phyloP scores from a whole-genome alignment of 257 asterid species.

The Cruciata laevipes region DNA sequence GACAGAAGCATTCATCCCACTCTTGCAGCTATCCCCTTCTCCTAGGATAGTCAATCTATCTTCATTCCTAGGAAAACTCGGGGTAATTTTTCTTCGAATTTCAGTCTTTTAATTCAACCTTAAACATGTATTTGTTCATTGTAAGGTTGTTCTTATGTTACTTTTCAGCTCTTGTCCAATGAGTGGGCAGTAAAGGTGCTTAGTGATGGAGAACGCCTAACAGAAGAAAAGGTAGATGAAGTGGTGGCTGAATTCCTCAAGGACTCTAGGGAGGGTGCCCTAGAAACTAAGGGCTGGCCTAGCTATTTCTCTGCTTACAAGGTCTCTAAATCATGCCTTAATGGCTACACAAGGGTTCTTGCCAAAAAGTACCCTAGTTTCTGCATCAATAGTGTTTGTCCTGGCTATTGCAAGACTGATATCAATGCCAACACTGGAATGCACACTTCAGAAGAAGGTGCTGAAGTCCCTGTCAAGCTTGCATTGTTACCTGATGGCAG shows the following conservation, averaged over 20 bases:
- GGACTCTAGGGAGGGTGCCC: constrained; percentile 14
- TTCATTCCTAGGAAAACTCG: constrained; percentile 18
- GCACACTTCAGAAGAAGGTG: constrained; percentile 13
- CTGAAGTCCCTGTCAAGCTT: constrained; percentile 16
- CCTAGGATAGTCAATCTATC: constrained; percentile 30
- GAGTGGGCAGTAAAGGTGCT: neutral
- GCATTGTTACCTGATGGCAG: constrained; percentile 23
- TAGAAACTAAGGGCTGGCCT: constrained; percentile 28
- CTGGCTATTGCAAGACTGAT: constrained; percentile 23
- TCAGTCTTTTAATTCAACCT: neutral
- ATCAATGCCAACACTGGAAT: constrained; percentile 14
- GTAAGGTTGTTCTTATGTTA: neutral
- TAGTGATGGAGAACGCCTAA: constrained; percentile 8
- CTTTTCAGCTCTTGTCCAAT: constrained; percentile 11
- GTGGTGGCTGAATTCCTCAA: constrained; percentile 13
- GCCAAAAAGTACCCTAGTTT: constrained; percentile 21
- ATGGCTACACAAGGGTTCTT: constrained; percentile 28
- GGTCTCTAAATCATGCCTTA: constrained; percentile 27
- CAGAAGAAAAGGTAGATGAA: constrained; percentile 22
- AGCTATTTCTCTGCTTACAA: constrained; percentile 15
- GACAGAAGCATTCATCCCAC: constrained; percentile 24
- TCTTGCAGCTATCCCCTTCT: constrained; percentile 18
- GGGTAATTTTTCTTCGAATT: constrained; percentile 8
- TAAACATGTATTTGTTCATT: neutral
- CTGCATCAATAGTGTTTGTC: constrained; percentile 24